A percentile compares a stretch with the other conserved stretches of the same genome.
Conservation (phyloP, 805 yeast genomes). For the Pichia heedii region DNA sequence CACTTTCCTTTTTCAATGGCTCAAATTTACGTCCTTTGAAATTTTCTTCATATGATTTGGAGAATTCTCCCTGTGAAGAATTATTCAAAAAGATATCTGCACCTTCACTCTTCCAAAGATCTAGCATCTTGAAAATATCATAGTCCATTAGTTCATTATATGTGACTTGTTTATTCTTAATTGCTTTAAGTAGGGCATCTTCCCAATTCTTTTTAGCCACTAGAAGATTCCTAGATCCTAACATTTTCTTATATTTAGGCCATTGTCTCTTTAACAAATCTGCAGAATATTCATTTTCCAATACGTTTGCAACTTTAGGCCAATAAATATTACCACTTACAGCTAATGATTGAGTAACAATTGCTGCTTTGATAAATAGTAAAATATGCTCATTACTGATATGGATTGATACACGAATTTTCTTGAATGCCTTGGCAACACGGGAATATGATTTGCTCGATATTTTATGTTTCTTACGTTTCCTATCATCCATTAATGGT, state of each 20-base stretch:
- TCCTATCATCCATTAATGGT: constrained; percentile 23
- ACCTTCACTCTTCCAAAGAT: constrained; percentile 53
- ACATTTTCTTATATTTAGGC: constrained; percentile 52
- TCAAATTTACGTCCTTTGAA: constrained; percentile 35
- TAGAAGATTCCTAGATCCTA: constrained; percentile 52
- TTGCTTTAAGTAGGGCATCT: constrained; percentile 46
- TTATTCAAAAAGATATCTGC: constrained; percentile 25
- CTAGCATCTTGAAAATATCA: constrained; percentile 44
- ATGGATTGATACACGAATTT: constrained; percentile 18
- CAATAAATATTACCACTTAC: constrained; percentile 52
- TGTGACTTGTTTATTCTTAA: constrained; percentile 44
- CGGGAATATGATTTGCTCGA: constrained; percentile 9
- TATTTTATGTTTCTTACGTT: constrained; percentile 21
- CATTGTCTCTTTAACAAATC: constrained; percentile 53
- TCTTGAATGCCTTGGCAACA: constrained; percentile 14
- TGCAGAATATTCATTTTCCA: constrained; percentile 32
- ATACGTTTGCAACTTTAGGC: constrained; percentile 44
- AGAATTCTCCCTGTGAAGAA: constrained; percentile 23
- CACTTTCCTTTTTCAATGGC: constrained; percentile 21
- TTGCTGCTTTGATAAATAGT: constrained; percentile 51
- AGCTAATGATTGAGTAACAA: constrained; percentile 55
- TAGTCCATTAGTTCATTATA: constrained; percentile 41
- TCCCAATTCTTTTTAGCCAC: constrained; percentile 57
- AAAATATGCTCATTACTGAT: constrained; percentile 37
- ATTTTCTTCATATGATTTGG: constrained; percentile 37